phyloP scores from a whole-genome alignment of 2,329 filamentous ascomycete species.

The Arthrobotrys musiformis region DNA sequence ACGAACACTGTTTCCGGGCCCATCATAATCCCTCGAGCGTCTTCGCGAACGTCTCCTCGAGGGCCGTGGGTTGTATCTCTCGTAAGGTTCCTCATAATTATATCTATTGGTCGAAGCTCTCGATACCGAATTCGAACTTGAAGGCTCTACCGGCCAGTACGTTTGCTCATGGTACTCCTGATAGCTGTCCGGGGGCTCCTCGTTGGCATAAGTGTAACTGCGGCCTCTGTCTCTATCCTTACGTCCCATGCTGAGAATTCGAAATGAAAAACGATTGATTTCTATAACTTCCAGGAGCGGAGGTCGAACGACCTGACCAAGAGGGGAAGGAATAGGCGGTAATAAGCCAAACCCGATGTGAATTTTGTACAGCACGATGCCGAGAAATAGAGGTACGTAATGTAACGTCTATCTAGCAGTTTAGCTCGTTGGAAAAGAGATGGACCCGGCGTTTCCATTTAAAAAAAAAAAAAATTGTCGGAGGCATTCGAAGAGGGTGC shows the following conservation, averaged over 20 bases:
- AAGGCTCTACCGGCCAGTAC: neutral
- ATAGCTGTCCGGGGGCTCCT: constrained; percentile 30
- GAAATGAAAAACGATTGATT: neutral
- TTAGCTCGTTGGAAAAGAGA: neutral
- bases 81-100: constrained; percentile 26
- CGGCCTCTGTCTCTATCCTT: constrained; percentile 19
- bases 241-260: constrained; percentile 3
- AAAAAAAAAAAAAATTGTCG: neutral
- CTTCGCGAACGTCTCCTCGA: constrained; percentile 26
- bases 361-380: neutral
- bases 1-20: constrained; percentile 14
- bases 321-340: neutral
- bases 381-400: neutral
- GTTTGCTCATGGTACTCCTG: constrained; percentile 29
- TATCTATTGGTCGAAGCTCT: neutral
- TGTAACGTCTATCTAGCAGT: neutral
- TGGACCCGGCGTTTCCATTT: no score
- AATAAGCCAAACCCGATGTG: neutral
- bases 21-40: constrained; percentile 33
- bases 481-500: neutral
- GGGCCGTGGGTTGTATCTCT: constrained; percentile 26
- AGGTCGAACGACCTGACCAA: no score
- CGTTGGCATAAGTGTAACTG: neutral
- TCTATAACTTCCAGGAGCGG: neutral
- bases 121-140: neutral